Evolutionary conservation across 257 asterid genomes (phyloP).

Genomic region (Eucommia ulmoides): DNA sequence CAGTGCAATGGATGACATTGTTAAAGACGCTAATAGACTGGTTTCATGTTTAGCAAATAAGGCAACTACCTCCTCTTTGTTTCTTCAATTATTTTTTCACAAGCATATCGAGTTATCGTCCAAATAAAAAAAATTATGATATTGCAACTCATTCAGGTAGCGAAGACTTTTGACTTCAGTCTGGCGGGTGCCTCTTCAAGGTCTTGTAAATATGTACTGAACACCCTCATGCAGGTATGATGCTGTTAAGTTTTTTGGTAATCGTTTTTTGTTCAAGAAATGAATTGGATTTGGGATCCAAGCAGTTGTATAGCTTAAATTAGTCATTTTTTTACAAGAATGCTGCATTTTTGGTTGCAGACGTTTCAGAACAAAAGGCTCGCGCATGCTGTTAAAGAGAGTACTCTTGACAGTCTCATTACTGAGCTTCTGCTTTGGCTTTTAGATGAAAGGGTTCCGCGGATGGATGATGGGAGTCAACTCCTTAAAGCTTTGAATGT

Average conservation of each 20-base stretch:
- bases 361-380: conserved; percentile 82
- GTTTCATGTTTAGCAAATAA: conserved; percentile 95
- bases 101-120: no score
- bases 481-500: conserved; percentile 95
- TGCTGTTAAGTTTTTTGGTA: no score
- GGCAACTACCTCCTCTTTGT: conserved; percentile 24
- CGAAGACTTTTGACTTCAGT: conserved; percentile 90
- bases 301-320: no score
- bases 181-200: conserved; percentile 93
- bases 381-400: conserved; percentile 82
- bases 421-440: conserved; percentile 99
- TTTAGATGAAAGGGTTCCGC: conserved; percentile 95
- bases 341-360: conserved; percentile 33
- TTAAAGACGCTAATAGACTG: conserved; percentile 92
- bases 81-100: no score
- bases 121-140: no score
- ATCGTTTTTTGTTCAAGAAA: background rate
- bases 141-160: conserved; percentile 45
- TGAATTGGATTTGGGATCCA: background rate
- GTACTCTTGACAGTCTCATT: conserved; percentile 80
- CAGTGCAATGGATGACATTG: conserved; percentile 57
- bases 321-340: conserved; percentile 7
- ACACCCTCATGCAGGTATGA: conserved; percentile 93
- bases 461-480: conserved; percentile 99
- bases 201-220: conserved; percentile 96